Conservation (phyloP, 2,329 filamentous ascomycete genomes). For the Escovopsis sp. region DNA sequence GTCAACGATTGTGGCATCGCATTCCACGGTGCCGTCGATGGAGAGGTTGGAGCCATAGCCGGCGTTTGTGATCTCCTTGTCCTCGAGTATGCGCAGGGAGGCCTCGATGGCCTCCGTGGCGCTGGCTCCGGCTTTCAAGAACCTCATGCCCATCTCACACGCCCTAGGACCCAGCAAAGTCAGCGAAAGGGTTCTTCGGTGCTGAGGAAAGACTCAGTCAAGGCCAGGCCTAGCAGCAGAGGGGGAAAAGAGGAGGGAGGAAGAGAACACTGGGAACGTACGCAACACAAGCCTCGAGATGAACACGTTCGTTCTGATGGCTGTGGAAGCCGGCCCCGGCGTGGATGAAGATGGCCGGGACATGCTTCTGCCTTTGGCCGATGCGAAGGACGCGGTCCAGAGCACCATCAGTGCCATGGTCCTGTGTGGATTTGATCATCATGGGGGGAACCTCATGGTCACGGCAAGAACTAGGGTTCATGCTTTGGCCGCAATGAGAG, state of each 20-base stretch:
- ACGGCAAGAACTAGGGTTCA: slow-evolving; percentile 13
- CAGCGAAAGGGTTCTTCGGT: neutral
- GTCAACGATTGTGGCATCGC: slow-evolving; percentile 87
- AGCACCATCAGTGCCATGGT: slow-evolving; percentile 27
- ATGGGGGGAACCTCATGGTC: slow-evolving; percentile 23
- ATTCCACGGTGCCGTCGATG: slow-evolving; percentile 82
- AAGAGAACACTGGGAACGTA: slow-evolving; percentile 38
- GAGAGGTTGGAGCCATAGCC: slow-evolving; percentile 91
- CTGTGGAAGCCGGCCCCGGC: slow-evolving; percentile 93
- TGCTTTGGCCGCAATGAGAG: slow-evolving; percentile 11
- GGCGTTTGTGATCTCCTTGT: slow-evolving; percentile 90
- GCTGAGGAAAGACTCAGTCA: no score
- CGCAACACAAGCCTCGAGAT: slow-evolving; percentile 79
- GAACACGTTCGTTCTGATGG: slow-evolving; percentile 64
- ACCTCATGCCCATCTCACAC: slow-evolving; percentile 65
- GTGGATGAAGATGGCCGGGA: slow-evolving; percentile 81
- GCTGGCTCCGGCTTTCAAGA: slow-evolving; percentile 62
- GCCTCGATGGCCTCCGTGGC: slow-evolving; percentile 83
- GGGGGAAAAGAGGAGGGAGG: neutral
- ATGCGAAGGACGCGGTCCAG: slow-evolving; percentile 24
- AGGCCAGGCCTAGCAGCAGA: no score
- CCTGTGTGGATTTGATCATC: slow-evolving; percentile 30
- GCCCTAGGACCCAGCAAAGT: slow-evolving; percentile 39
- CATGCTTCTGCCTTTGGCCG: slow-evolving; percentile 17
- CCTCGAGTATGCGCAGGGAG: slow-evolving; percentile 75